phyloP scores from a whole-genome alignment of 2,329 filamentous ascomycete species.

The Xylogone sp. region DNA sequence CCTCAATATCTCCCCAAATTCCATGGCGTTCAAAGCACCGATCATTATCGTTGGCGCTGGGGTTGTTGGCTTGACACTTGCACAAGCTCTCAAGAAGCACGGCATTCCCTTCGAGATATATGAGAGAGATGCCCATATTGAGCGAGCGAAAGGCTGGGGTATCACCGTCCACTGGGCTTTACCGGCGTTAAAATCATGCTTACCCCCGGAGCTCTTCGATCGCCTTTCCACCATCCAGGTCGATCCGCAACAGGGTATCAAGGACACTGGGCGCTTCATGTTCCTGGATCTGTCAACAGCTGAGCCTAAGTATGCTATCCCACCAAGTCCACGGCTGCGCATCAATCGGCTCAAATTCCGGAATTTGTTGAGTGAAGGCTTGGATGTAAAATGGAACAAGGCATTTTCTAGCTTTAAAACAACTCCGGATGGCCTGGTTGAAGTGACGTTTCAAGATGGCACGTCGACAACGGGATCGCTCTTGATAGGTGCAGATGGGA shows the following conservation, averaged over 20 bases:
- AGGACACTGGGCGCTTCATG: slow-evolving; percentile 45
- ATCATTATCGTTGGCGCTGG: slow-evolving; percentile 27
- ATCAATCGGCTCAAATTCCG: slow-evolving; percentile 45
- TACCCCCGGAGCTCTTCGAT: slow-evolving; percentile 42
- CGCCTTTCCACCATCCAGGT: slow-evolving; percentile 49
- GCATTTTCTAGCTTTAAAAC: slow-evolving; percentile 29
- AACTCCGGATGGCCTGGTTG: slow-evolving; percentile 30
- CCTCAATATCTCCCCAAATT: background rate
- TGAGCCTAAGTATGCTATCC: slow-evolving; percentile 39
- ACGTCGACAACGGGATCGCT: slow-evolving; percentile 37
- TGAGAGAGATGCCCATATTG: slow-evolving; percentile 43
- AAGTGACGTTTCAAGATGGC: slow-evolving; percentile 43
- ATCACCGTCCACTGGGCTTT: slow-evolving; percentile 61
- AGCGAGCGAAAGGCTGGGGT: slow-evolving; percentile 54
- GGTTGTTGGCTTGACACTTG: slow-evolving; percentile 26
- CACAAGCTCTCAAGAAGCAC: slow-evolving; percentile 20
- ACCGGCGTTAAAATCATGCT: slow-evolving; percentile 43
- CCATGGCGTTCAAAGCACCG: slow-evolving; percentile 4
- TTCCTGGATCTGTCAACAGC: slow-evolving; percentile 53
- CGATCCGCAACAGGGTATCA: slow-evolving; percentile 44
- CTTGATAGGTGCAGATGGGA: slow-evolving; percentile 49
- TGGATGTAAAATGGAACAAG: slow-evolving; percentile 45
- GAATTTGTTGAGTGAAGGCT: slow-evolving; percentile 38
- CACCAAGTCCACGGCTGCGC: slow-evolving; percentile 41
- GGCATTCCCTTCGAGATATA: slow-evolving; percentile 48